Conservation (phyloP, 2,329 filamentous ascomycete genomes). For the Tolypocladium paradoxum region DNA sequence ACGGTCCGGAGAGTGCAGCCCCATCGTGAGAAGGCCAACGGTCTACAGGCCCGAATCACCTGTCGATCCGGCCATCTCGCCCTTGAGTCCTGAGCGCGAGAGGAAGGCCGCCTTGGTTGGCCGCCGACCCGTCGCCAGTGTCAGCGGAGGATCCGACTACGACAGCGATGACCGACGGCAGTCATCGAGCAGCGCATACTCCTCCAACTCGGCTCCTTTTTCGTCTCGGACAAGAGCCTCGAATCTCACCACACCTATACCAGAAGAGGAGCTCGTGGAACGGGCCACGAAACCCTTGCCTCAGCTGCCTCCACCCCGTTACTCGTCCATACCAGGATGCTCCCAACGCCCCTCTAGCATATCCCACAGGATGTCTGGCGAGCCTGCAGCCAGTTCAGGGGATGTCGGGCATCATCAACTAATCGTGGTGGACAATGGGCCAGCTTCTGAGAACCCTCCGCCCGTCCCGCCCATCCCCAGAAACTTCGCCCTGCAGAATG, state of each 20-base stretch:
- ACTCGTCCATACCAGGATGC: not conserved
- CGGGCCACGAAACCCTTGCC: not conserved
- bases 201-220: conserved; percentile 5
- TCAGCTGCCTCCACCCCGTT: conserved; percentile 4
- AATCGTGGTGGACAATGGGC: not conserved
- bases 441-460: not conserved
- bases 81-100: not conserved
- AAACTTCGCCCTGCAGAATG: not conserved
- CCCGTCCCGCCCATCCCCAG: not conserved
- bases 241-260: conserved; percentile 7
- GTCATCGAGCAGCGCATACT: conserved; percentile 8
- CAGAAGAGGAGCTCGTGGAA: conserved; percentile 5
- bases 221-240: conserved; percentile 2
- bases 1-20: conserved; percentile 8
- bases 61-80: conserved; percentile 8
- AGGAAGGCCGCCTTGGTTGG: not conserved
- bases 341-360: not conserved
- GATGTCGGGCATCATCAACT: conserved; percentile 6
- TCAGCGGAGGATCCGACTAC: conserved; percentile 2
- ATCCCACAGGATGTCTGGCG: not conserved
- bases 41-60: conserved; percentile 6
- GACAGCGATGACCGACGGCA: conserved; percentile 6
- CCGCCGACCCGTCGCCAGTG: conserved; percentile 1
- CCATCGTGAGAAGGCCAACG: conserved; percentile 10
- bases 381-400: not conserved